Evolutionary conservation across 371 early-diverging fungal genomes (phyloP).

Genomic region (Mortierella sp.): DNA sequence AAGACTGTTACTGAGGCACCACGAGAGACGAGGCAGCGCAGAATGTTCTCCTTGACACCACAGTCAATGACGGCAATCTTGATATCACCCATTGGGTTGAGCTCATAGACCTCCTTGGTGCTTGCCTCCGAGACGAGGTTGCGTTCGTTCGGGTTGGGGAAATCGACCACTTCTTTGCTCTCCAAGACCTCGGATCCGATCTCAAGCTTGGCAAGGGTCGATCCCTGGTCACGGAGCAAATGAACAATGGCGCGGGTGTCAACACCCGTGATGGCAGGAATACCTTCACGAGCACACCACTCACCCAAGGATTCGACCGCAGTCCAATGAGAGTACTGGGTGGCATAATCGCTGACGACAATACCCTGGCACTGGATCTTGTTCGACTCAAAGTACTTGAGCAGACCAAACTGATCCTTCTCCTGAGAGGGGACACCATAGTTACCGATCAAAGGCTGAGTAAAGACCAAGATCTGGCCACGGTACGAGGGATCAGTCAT

Average conservation of each 20-base stretch:
- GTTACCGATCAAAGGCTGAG: slow-evolving; percentile 84
- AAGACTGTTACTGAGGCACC: slow-evolving; percentile 88
- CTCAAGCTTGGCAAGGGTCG: slow-evolving; percentile 80
- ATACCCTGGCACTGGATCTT: slow-evolving; percentile 88
- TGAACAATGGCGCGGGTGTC: slow-evolving; percentile 95
- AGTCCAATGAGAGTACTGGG: slow-evolving; percentile 92
- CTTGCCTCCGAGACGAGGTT: slow-evolving; percentile 87
- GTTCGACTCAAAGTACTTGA: slow-evolving; percentile 87
- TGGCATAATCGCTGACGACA: slow-evolving; percentile 88
- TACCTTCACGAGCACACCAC: slow-evolving; percentile 89
- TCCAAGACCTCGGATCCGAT: slow-evolving; percentile 63
- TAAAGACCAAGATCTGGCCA: slow-evolving; percentile 87
- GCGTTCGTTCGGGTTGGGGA: slow-evolving; percentile 80
- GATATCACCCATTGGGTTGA: slow-evolving; percentile 79
- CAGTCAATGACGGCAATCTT: slow-evolving; percentile 87
- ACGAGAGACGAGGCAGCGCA: slow-evolving; percentile 82
- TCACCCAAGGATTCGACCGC: slow-evolving; percentile 86
- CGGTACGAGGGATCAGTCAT: slow-evolving; percentile 91
- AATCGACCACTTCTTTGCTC: slow-evolving; percentile 54
- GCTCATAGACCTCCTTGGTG: slow-evolving; percentile 70
- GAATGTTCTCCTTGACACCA: slow-evolving; percentile 94
- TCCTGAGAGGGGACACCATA: slow-evolving; percentile 91
- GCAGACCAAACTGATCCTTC: slow-evolving; percentile 83
- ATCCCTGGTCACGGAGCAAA: slow-evolving; percentile 85
- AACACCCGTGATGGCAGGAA: slow-evolving; percentile 93